Conservation (phyloP, 139 green algal genomes). For the Chlorella sp. region DNA sequence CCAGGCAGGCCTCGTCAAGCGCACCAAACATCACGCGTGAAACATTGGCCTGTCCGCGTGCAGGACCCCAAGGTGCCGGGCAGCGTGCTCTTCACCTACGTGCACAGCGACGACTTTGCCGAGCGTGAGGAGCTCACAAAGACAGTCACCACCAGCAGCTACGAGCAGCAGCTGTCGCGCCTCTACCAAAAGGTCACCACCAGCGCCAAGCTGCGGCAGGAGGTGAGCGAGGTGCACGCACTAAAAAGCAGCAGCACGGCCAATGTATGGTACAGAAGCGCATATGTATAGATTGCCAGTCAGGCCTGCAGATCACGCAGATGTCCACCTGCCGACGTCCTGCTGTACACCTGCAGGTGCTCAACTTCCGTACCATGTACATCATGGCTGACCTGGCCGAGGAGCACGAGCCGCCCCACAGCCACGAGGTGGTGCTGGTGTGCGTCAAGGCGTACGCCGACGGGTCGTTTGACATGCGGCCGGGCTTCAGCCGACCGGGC, state of each 20-base stretch:
- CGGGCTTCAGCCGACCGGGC: constrained; percentile 39
- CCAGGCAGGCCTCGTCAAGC: not conserved
- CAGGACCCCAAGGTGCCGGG: constrained; percentile 24
- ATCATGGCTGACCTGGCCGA: constrained; percentile 51
- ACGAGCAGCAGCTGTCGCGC: constrained; percentile 24
- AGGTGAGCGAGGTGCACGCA: too few species aligned
- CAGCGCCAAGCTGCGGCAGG: constrained; percentile 14
- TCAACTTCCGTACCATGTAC: constrained; percentile 56
- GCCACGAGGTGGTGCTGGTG: constrained; percentile 38
- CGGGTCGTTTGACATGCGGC: constrained; percentile 57
- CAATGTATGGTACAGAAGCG: too few species aligned
- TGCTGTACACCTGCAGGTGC: constrained; percentile 26
- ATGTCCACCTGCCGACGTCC: constrained; percentile 42
- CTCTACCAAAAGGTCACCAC: constrained; percentile 23
- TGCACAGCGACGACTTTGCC: constrained; percentile 47
- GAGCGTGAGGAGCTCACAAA: constrained; percentile 38
- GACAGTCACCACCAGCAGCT: constrained; percentile 25
- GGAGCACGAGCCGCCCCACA: constrained; percentile 10
- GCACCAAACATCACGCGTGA: not conserved
- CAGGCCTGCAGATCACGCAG: constrained; percentile 17
- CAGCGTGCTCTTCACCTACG: constrained; percentile 44
- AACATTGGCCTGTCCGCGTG: not conserved
- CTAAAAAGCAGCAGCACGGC: too few species aligned
- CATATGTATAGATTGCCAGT: too few species aligned
- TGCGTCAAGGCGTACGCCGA: constrained; percentile 40